phyloP scores from a whole-genome alignment of 1,284 basidiomycete genomes.

The Melampsora larici-populina region DNA sequence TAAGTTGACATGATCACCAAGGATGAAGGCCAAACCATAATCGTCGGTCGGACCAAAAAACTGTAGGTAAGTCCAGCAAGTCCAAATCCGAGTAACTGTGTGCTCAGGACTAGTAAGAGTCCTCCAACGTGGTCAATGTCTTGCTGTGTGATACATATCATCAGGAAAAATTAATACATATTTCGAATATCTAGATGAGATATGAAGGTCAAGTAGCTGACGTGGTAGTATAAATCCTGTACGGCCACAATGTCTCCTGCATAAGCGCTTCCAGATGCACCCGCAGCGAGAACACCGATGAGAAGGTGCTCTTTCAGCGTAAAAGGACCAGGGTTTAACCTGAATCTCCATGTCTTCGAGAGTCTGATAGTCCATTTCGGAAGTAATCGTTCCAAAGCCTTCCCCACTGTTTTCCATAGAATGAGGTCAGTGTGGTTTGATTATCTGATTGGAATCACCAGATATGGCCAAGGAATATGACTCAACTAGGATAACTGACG shows the following conservation, averaged over 20 bases:
- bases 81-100: slow-evolving; percentile 61
- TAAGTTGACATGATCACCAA: slow-evolving; percentile 54
- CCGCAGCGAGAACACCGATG: slow-evolving; percentile 57
- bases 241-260: slow-evolving; percentile 54
- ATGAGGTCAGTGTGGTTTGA: slow-evolving; percentile 53
- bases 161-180: slow-evolving; percentile 54
- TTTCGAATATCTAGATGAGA: slow-evolving; percentile 56
- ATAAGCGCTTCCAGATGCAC: slow-evolving; percentile 56
- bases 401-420: slow-evolving; percentile 55
- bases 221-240: slow-evolving; percentile 34
- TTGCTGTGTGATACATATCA: slow-evolving; percentile 55
- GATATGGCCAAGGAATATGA: neutral
- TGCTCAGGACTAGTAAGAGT: slow-evolving; percentile 58
- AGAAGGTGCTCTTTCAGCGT: slow-evolving; percentile 57
- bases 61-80: slow-evolving; percentile 56
- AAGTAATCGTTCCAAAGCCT: slow-evolving; percentile 53
- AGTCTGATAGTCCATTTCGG: slow-evolving; percentile 50
- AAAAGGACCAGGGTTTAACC: slow-evolving; percentile 59
- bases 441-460: neutral
- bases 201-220: neutral
- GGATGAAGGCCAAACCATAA: slow-evolving; percentile 51
- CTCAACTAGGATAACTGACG: slow-evolving; percentile 18
- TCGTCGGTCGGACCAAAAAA: slow-evolving; percentile 51
- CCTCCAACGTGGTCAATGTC: slow-evolving; percentile 50
- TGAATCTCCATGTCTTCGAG: slow-evolving; percentile 51